Conservation (phyloP, 2,329 filamentous ascomycete genomes). For the Mycosphaerella sp. region DNA sequence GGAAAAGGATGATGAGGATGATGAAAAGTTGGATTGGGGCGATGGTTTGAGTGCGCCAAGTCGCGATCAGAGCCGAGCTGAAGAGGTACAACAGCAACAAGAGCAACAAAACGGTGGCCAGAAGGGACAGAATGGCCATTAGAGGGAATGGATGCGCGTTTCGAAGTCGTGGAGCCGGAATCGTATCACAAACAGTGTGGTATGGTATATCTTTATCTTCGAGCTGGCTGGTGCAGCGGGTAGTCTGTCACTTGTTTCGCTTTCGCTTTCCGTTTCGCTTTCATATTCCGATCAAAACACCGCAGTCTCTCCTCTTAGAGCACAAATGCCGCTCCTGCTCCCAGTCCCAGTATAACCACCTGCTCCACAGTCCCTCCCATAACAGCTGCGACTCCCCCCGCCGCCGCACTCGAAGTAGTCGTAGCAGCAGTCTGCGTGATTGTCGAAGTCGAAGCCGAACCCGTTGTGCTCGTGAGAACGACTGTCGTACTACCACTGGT, state of each 20-base stretch:
- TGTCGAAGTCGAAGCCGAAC: neutral
- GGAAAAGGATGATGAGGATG: constrained; percentile 20
- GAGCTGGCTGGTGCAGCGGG: no score
- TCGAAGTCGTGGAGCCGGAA: neutral
- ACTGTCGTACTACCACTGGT: neutral
- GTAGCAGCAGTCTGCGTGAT: neutral
- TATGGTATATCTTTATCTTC: no score
- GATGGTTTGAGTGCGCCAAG: constrained; percentile 15
- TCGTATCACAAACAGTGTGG: no score
- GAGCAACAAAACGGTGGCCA: neutral
- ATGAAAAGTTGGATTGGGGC: constrained; percentile 23
- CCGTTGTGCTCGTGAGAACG: neutral
- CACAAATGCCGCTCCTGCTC: constrained; percentile 3
- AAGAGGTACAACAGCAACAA: constrained; percentile 1
- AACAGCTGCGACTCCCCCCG: neutral
- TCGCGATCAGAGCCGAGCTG: constrained; percentile 14
- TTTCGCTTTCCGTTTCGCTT: no score
- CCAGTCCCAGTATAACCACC: constrained; percentile 9
- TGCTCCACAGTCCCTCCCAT: neutral
- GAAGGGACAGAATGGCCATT: constrained; percentile 3
- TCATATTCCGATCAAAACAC: neutral
- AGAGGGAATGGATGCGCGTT: neutral
- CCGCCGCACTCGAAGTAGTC: neutral
- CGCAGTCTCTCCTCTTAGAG: no score
- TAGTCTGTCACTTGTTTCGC: neutral